Conservation (phyloP, 148 eudicot genomes). For the Rhododendron henanense region DNA sequence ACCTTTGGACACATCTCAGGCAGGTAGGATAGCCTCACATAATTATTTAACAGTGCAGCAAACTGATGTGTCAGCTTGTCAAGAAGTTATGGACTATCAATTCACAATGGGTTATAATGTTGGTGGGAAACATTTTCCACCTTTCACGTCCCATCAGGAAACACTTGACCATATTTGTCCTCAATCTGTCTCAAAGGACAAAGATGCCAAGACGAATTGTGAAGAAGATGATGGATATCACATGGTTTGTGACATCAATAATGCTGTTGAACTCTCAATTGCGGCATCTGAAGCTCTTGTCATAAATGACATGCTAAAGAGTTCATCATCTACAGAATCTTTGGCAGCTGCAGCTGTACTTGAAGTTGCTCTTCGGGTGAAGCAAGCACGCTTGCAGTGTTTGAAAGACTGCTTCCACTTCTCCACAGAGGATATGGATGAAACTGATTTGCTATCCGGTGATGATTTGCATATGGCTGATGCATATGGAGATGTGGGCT, state of each 20-base stretch:
- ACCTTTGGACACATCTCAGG: conserved; percentile 26
- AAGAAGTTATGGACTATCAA: conserved; percentile 9
- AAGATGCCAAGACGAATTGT: conserved; percentile 19
- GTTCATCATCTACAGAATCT: conserved; percentile 28
- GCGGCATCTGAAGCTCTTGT: conserved; percentile 88
- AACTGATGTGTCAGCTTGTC: conserved; percentile 16
- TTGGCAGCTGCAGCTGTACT: conserved; percentile 48
- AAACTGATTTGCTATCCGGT: conserved; percentile 46
- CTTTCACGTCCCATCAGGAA: conserved; percentile 23
- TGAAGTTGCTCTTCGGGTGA: conserved; percentile 73
- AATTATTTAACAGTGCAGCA: conserved; percentile 15
- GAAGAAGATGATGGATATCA: conserved; percentile 20
- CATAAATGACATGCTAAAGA: conserved; percentile 47
- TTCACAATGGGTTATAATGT: conserved; percentile 19
- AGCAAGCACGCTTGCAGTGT: conserved; percentile 64
- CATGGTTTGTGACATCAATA: conserved; percentile 32
- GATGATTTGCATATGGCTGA: conserved; percentile 60
- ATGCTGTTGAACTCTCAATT: conserved; percentile 77
- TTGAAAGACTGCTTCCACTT: conserved; percentile 10
- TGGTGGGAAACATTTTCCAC: conserved; percentile 15
- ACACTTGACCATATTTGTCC: conserved; percentile 7
- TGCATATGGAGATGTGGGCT: conserved; percentile 72
- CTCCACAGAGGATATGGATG: conserved; percentile 20
- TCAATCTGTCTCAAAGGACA: conserved; percentile 13
- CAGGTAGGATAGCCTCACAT: conserved; percentile 17